Conservation (phyloP, 495 filamentous ascomycete genomes). For the Aspergillus saccharolyticus region DNA sequence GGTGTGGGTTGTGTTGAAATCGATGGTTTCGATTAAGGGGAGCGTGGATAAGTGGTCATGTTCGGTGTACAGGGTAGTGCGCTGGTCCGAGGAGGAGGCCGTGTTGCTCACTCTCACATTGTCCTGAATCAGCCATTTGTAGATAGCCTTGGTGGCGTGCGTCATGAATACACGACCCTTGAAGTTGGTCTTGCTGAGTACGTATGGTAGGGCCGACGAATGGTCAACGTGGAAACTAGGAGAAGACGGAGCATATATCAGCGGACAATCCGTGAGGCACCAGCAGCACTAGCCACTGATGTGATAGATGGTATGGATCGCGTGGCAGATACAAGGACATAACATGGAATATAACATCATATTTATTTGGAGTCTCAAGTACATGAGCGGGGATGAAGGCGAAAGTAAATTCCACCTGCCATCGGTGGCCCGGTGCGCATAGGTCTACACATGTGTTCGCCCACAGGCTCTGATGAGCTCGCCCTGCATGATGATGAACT, state of each 20-base stretch:
- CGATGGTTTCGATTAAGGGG: constrained; percentile 89
- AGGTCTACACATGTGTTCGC: constrained; percentile 2
- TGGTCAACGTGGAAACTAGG: constrained; percentile 94
- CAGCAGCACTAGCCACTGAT: background rate
- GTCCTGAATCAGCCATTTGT: constrained; percentile 98
- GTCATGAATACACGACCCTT: constrained; percentile 97
- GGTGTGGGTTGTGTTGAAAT: constrained; percentile 96
- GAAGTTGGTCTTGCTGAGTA: constrained; percentile 96
- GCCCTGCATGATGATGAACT: constrained; percentile 6
- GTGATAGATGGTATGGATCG: background rate
- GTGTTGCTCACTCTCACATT: constrained; percentile 83
- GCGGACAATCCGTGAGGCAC: constrained; percentile 12
- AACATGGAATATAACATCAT: constrained; percentile 16
- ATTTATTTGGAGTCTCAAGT: constrained; percentile 34
- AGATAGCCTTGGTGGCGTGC: constrained; percentile 97
- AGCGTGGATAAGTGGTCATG: constrained; percentile 91
- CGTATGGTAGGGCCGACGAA: constrained; percentile 92
- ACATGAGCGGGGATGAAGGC: constrained; percentile 21
- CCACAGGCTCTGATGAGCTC: constrained; percentile 4
- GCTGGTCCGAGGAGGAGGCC: constrained; percentile 65
- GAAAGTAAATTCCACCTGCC: constrained; percentile 7
- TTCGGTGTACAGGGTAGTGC: constrained; percentile 83
- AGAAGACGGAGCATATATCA: constrained; percentile 18
- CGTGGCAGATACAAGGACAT: constrained; percentile 16
- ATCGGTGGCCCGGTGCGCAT: constrained; percentile 6